A percentile compares a stretch with the other conserved stretches of the same genome.
These are phyloP conservation scores for Uncinocarpus reesii DNA, from an alignment of 2,329 filamentous ascomycete species.

Conservation along the genomic window DNA sequence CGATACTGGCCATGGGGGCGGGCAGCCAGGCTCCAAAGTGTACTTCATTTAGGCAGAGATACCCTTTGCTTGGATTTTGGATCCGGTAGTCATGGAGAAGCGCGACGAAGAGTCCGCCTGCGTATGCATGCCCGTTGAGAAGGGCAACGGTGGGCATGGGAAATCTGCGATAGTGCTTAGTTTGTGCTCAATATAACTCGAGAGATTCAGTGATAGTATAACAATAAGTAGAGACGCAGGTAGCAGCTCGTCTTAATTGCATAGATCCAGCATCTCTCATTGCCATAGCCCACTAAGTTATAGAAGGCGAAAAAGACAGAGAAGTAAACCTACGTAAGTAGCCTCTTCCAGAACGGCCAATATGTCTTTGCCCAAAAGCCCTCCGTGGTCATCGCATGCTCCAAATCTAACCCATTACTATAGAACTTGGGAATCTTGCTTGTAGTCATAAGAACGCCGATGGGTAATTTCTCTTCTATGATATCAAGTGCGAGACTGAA, in stretches of 20 bases:
- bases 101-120: constrained; percentile 68
- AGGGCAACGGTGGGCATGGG: constrained; percentile 76
- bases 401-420: constrained; percentile 70
- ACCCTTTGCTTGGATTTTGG: constrained; percentile 61
- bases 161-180: too few species aligned
- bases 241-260: not conserved
- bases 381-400: constrained; percentile 50
- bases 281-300: too few species aligned
- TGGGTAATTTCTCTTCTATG: constrained; percentile 55
- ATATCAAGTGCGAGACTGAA: constrained; percentile 64
- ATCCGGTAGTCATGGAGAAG: constrained; percentile 78
- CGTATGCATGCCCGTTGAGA: constrained; percentile 70
- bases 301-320: not conserved
- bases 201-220: too few species aligned
- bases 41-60: constrained; percentile 69
- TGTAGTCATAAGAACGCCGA: constrained; percentile 69
- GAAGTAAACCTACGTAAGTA: constrained; percentile 50
- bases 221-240: too few species aligned
- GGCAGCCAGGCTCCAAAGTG: constrained; percentile 68
- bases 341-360: constrained; percentile 54
- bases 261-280: too few species aligned
- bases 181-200: too few species aligned
- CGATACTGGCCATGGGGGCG: constrained; percentile 63
- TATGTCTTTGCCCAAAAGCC: constrained; percentile 53
- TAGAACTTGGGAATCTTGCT: constrained; percentile 69